Percentiles rank a stretch among this genome's conserved stretches.
phyloP scores from a whole-genome alignment of 306 rosid genomes.

The Hylodesmum podocarpum region DNA sequence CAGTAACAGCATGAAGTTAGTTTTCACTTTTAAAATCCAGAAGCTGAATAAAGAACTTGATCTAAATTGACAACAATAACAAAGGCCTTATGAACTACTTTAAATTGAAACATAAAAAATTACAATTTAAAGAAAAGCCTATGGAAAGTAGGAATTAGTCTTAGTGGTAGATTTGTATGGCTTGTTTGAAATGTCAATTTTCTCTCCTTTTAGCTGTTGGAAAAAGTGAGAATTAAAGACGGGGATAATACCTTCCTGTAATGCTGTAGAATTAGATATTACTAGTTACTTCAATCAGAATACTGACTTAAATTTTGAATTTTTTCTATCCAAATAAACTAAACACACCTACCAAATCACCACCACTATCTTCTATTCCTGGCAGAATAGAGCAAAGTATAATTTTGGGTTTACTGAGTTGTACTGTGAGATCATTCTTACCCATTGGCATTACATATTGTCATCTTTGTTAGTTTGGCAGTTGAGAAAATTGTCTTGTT shows the following conservation, averaged over 20 bases:
- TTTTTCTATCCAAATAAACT: not conserved
- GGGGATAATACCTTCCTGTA: not conserved
- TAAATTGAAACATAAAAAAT: not conserved
- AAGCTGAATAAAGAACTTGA: not conserved
- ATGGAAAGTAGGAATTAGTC: not conserved
- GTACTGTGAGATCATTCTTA: not conserved
- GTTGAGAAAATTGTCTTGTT: slow-evolving; percentile 9
- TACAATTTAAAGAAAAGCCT: not conserved
- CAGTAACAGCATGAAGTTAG: not conserved
- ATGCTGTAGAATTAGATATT: not conserved
- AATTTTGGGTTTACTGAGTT: not conserved
- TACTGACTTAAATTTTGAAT: not conserved
- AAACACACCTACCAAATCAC: not conserved
- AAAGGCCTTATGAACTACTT: no score
- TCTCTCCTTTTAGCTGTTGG: not conserved
- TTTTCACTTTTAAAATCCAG: not conserved
- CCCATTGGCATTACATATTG: not conserved
- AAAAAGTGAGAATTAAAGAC: not conserved
- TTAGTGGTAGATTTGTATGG: not conserved
- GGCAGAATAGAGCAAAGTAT: not conserved
- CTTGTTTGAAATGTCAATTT: not conserved
- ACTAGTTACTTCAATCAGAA: not conserved
- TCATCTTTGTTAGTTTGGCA: not conserved
- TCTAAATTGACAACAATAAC: not conserved
- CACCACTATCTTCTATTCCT: not conserved